Evolutionary conservation across 140 eudicot species (phyloP), one percentile per base, ranked within the genome.

Genomic region (Senecio squalidus): DNA sequence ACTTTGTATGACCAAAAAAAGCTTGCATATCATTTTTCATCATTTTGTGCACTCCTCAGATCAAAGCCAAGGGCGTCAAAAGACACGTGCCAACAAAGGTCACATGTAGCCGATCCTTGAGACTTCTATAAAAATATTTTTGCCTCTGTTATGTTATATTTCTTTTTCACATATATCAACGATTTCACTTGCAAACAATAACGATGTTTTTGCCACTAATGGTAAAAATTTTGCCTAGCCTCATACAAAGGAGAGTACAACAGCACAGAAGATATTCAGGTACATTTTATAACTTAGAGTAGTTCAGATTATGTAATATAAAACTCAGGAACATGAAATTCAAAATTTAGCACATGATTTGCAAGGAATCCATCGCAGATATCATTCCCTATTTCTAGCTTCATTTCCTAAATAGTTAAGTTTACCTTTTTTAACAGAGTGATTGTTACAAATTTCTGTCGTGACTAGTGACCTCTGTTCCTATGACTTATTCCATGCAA

Each of bases 21-120:
- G n/a, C n/a, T n/a, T n/a, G n/a, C n/a, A n/a, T n/a, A n/a, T n/a
- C n/a, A n/a, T n/a, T n/a, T n/a, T n/a, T n/a, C n/a, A n/a, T n/a
- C n/a, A n/a, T n/a, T n/a, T n/a, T n/a, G n/a, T n/a, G 39, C 2
- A 33, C 39, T 33, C 39, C 39, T 33, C n/a, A n/a, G n/a, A n/a
- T n/a, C n/a, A n/a, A n/a, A n/a, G n/a, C n/a, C n/a, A n/a, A n/a
- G n/a, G n/a, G n/a, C n/a, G 39, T 9, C 10, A 39, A 11, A 39
- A 24, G 33, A 28, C 36, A 58, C 3, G 34, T 34, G 64, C 16
- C 64, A 58, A 39, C 64, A 58, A 39, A 58, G 64, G 25, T 39
- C 50, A n/a, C 23, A 6, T 9, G 16, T 58, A n/a, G n/a, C n/a
- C n/a, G n/a, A n/a, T n/a, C n/a, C n/a, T n/a, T n/a, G n/a, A n/a